Evolutionary conservation across 768 basidiomycete genomes (phyloP).

Genomic region (Brasilioporus rufonigricans): DNA sequence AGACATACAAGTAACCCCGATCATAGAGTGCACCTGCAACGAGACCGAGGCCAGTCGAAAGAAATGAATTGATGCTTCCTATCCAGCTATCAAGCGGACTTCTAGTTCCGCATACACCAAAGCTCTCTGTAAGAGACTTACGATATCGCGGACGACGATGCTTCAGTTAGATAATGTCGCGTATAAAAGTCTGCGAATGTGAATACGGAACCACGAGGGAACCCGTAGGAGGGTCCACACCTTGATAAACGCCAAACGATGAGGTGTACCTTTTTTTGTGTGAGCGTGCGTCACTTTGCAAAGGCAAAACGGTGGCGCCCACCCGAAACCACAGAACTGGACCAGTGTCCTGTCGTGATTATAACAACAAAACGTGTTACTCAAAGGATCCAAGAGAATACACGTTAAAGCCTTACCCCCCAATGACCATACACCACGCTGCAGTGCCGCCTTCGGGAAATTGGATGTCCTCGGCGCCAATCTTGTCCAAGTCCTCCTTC

Average conservation of each 20-base stretch:
- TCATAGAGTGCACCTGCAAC: slow-evolving; percentile 48
- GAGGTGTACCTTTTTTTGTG: slow-evolving; percentile 26
- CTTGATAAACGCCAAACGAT: slow-evolving; percentile 43
- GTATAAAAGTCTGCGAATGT: slow-evolving; percentile 37
- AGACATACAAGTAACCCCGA: slow-evolving; percentile 46
- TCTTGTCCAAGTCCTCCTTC: neutral
- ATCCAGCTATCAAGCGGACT: slow-evolving; percentile 34
- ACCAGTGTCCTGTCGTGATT: slow-evolving; percentile 26
- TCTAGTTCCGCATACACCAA: neutral
- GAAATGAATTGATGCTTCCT: slow-evolving; percentile 45
- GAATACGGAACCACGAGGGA: neutral
- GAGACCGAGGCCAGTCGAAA: slow-evolving; percentile 37
- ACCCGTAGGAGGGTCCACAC: slow-evolving; percentile 6
- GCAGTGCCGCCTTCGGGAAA: too few species aligned
- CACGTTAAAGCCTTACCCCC: slow-evolving; percentile 15
- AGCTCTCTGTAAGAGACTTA: slow-evolving; percentile 17
- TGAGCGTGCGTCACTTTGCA: neutral
- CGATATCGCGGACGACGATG: slow-evolving; percentile 37
- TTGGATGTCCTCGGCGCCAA: neutral
- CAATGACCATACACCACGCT: too few species aligned
- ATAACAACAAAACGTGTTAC: neutral
- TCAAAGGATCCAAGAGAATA: neutral
- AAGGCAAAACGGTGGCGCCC: neutral
- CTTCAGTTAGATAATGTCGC: slow-evolving; percentile 32
- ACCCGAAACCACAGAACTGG: slow-evolving; percentile 36